Conservation (phyloP, 208 protist species). For the Crithidia expoeki region DNA sequence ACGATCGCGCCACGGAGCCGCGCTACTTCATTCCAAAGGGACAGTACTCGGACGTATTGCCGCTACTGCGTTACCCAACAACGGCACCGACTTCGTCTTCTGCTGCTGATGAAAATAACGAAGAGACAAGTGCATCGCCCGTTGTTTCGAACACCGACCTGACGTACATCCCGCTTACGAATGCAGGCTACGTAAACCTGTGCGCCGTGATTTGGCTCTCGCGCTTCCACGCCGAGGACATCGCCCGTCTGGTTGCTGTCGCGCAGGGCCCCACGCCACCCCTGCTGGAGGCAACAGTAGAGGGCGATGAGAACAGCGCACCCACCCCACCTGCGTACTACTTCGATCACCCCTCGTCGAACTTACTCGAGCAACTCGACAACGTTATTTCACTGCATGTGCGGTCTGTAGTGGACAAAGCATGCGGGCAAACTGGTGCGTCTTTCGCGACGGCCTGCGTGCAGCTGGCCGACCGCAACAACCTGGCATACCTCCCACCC, state of each 20-base stretch:
- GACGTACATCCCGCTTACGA: conserved; percentile 25
- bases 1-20: conserved; percentile 18
- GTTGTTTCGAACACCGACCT: conserved; percentile 16
- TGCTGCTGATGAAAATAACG: neutral
- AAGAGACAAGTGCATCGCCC: neutral
- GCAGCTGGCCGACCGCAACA: conserved; percentile 35
- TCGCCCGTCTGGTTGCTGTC: conserved; percentile 11
- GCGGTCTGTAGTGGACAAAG: conserved; percentile 18
- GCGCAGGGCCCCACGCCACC: conserved; percentile 8
- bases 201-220: conserved; percentile 37
- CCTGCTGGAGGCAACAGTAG: neutral
- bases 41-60: conserved; percentile 37
- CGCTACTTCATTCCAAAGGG: conserved; percentile 42
- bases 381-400: conserved; percentile 28
- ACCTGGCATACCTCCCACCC: conserved; percentile 36
- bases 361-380: conserved; percentile 33
- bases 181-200: conserved; percentile 37
- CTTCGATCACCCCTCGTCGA: conserved; percentile 22
- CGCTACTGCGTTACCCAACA: conserved; percentile 41
- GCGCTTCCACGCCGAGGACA: conserved; percentile 33
- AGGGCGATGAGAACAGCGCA: neutral
- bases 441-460: conserved; percentile 26
- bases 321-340: conserved; percentile 1
- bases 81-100: neutral
- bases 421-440: conserved; percentile 5